Percentiles rank a stretch among this genome's conserved stretches.
Evolutionary conservation across 23 red algal genomes (phyloP).

Genomic region (Cyanidioschyzon merolae): DNA sequence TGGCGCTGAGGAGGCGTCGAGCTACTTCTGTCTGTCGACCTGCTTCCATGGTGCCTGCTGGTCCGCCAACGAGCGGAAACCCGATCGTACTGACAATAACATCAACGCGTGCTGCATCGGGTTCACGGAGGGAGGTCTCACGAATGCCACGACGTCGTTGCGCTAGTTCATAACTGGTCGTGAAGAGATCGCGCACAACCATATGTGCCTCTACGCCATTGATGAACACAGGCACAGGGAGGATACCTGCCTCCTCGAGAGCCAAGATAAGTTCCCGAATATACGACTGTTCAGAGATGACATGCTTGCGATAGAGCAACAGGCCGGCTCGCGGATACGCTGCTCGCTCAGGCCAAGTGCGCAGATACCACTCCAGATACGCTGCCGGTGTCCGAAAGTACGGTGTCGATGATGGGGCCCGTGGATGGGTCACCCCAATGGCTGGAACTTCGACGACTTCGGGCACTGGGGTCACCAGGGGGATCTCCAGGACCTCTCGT

Average conservation of each 20-base stretch:
- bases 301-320: constrained; percentile 57
- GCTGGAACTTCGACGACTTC: not conserved
- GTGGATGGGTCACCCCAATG: constrained; percentile 15
- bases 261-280: constrained; percentile 18
- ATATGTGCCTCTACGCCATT: constrained; percentile 68
- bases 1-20: constrained; percentile 16
- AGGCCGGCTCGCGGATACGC: constrained; percentile 22
- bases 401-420: not conserved
- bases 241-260: constrained; percentile 27
- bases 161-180: constrained; percentile 23
- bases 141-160: constrained; percentile 10
- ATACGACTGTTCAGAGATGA: constrained; percentile 33
- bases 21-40: constrained; percentile 36
- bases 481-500: constrained; percentile 21
- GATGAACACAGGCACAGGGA: constrained; percentile 45
- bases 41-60: constrained; percentile 51
- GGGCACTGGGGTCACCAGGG: not conserved
- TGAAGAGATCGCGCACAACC: constrained; percentile 44
- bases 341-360: not conserved
- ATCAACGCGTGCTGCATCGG: constrained; percentile 23
- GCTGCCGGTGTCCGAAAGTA: constrained; percentile 28
- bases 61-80: constrained; percentile 51
- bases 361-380: constrained; percentile 37
- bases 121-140: not conserved
- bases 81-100: constrained; percentile 51